These are phyloP conservation scores for Sistotremastrum suecicum DNA, from an alignment of 768 basidiomycete genomes.

Conservation along the genomic window DNA sequence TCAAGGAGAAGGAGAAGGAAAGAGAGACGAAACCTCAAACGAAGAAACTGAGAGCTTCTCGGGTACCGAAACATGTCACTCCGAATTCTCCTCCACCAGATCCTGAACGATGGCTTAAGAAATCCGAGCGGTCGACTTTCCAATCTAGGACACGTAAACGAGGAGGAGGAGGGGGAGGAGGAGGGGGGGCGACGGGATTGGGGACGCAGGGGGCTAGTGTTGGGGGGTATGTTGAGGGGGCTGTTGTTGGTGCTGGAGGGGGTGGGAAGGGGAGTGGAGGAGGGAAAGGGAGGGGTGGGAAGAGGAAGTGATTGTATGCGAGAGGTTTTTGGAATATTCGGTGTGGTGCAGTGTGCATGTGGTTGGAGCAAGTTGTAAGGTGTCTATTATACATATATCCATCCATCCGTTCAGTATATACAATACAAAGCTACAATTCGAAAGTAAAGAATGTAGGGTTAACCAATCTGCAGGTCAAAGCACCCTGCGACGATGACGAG, in stretches of 20 bases:
- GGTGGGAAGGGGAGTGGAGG: constrained; percentile 21
- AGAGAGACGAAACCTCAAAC: constrained; percentile 17
- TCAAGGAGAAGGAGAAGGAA: constrained; percentile 21
- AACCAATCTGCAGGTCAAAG: too few species aligned
- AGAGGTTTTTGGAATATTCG: background rate
- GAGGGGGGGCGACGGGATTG: constrained; percentile 55
- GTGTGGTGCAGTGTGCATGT: background rate
- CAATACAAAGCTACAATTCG: too few species aligned
- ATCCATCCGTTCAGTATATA: too few species aligned
- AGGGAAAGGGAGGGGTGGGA: constrained; percentile 37
- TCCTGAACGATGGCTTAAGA: constrained; percentile 83
- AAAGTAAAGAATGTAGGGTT: too few species aligned
- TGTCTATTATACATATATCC: too few species aligned
- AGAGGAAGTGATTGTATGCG: constrained; percentile 46
- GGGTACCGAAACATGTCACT: constrained; percentile 61
- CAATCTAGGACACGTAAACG: constrained; percentile 33
- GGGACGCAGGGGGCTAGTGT: constrained; percentile 14
- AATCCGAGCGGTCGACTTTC: constrained; percentile 58
- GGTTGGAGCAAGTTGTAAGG: background rate
- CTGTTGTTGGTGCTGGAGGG: constrained; percentile 11
- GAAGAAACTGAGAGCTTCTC: constrained; percentile 44
- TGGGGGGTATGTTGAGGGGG: constrained; percentile 14
- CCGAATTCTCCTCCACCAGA: constrained; percentile 75
- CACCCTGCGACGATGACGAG: too few species aligned
- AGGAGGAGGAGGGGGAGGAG: constrained; percentile 38